Evolutionary conservation across 2,329 filamentous ascomycete genomes (phyloP).

Genomic region (Zymoseptoria tritici): DNA sequence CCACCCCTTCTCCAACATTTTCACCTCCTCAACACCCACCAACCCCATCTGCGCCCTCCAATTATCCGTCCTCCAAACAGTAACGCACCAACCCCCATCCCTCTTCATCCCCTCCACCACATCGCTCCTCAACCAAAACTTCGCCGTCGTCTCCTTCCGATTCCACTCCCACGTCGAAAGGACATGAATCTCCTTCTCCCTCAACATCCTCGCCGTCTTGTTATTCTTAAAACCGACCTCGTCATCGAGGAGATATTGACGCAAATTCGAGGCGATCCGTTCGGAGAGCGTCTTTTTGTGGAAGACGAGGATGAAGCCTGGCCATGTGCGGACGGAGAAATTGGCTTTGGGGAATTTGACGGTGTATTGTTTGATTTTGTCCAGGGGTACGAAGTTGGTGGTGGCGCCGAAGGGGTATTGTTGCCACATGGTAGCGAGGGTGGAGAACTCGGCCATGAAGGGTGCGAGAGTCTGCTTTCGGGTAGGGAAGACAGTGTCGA

Average conservation of each 20-base stretch:
- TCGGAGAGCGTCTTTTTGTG: neutral
- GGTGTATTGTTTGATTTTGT: conserved; percentile 7
- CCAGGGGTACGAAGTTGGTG: neutral
- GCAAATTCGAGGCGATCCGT: neutral
- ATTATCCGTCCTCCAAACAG: conserved; percentile 10
- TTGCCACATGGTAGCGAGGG: conserved; percentile 9
- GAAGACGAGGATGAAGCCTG: conserved; percentile 8
- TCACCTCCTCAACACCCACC: neutral
- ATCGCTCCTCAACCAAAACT: conserved; percentile 14
- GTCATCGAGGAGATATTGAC: conserved; percentile 7
- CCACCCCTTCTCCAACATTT: neutral
- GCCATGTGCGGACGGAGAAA: neutral
- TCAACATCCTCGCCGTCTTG: neutral
- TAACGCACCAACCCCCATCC: conserved; percentile 1
- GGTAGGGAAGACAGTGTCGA: neutral
- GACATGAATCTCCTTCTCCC: conserved; percentile 8
- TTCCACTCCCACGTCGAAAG: conserved; percentile 10
- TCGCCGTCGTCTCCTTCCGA: conserved; percentile 1
- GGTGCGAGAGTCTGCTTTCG: conserved; percentile 5
- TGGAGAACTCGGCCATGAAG: conserved; percentile 8
- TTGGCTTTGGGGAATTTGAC: conserved; percentile 1
- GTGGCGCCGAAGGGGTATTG: conserved; percentile 4
- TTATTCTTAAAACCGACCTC: conserved; percentile 1
- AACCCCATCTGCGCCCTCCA: conserved; percentile 3
- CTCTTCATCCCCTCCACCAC: conserved; percentile 1